Evolutionary conservation across 192 early-diverging fungal species (phyloP).

Genomic region (Coemansia umbellata): DNA sequence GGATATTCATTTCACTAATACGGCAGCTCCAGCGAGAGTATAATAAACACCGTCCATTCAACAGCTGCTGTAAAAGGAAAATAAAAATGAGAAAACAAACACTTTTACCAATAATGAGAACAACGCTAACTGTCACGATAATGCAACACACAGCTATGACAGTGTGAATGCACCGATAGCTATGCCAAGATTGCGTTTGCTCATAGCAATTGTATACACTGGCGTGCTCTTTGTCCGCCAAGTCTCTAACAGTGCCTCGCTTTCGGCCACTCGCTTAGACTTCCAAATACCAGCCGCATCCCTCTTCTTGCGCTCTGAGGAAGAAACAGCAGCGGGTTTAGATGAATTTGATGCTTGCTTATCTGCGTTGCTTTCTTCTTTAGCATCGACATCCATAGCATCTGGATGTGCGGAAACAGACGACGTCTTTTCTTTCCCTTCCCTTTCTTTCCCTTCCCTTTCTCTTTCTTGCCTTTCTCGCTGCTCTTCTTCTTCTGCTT

Average conservation of each 20-base stretch:
- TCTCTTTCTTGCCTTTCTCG: background rate
- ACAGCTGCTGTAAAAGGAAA: too few species aligned
- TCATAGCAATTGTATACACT: slow-evolving; percentile 80
- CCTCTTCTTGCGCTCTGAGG: slow-evolving; percentile 37
- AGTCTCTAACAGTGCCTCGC: slow-evolving; percentile 62
- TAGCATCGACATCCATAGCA: slow-evolving; percentile 32
- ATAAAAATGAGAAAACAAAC: too few species aligned
- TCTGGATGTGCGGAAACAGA: slow-evolving; percentile 1
- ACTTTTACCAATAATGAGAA: slow-evolving; percentile 1
- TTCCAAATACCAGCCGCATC: slow-evolving; percentile 52
- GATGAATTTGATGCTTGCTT: background rate
- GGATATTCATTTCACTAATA: too few species aligned
- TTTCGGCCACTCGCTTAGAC: slow-evolving; percentile 27
- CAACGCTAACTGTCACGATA: background rate
- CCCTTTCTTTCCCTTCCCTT: background rate
- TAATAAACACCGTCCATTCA: too few species aligned
- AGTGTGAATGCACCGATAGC: slow-evolving; percentile 73
- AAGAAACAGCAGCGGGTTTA: background rate
- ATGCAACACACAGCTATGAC: too few species aligned
- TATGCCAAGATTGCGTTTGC: slow-evolving; percentile 78
- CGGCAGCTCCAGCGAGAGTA: too few species aligned
- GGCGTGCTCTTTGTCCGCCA: slow-evolving; percentile 93
- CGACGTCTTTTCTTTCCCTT: background rate
- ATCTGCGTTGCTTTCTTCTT: background rate
- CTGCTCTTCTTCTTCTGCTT: background rate